phyloP scores from a whole-genome alignment of 495 filamentous ascomycete species.

The Aspergillus haitiensis region DNA sequence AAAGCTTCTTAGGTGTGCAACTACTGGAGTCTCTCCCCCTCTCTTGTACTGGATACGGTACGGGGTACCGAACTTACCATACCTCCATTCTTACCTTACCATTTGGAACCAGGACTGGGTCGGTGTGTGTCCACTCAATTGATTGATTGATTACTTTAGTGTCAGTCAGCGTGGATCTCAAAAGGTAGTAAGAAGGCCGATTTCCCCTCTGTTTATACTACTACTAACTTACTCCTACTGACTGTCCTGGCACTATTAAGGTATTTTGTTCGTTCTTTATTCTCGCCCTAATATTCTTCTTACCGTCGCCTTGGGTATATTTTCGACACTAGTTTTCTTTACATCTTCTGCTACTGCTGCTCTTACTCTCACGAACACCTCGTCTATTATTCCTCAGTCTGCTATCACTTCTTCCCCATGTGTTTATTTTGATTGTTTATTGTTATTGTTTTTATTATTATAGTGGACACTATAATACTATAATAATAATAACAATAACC shows the following conservation, averaged over 20 bases:
- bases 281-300: constrained; percentile 7
- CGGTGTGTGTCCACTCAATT: constrained; percentile 14
- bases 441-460: background rate
- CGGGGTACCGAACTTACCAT: constrained; percentile 1
- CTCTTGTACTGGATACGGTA: background rate
- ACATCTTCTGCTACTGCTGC: constrained; percentile 1
- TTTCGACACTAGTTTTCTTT: constrained; percentile 1
- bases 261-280: constrained; percentile 11
- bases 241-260: constrained; percentile 16
- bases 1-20: background rate
- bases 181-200: background rate
- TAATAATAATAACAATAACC: too few relatives aligned
- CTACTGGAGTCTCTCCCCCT: background rate
- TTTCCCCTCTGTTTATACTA: constrained; percentile 10
- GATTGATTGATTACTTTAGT: constrained; percentile 18
- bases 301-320: constrained; percentile 15
- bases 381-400: background rate
- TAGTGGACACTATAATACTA: too few relatives aligned
- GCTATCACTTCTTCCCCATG: background rate
- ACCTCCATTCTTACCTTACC: constrained; percentile 8
- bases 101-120: constrained; percentile 10
- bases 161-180: constrained; percentile 7
- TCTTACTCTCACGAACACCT: constrained; percentile 5
- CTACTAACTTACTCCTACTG: constrained; percentile 4
- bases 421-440: background rate